Percentiles rank a stretch among this genome's conserved stretches.
Conservation (phyloP, 2,329 filamentous ascomycete genomes). For the Colletotrichum noveboracense region DNA sequence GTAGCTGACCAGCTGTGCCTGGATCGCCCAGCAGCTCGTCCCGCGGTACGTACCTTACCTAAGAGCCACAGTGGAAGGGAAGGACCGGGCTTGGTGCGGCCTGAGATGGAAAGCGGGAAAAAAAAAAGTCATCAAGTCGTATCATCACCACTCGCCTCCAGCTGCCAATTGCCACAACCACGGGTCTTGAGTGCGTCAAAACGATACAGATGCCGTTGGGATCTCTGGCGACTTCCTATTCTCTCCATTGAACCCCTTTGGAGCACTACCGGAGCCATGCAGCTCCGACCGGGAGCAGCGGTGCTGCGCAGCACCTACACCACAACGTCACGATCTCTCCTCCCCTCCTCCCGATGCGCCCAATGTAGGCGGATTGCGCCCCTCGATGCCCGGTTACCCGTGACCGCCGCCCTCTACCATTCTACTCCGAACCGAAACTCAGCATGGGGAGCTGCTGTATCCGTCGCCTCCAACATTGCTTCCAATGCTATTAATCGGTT, state of each 20-base stretch:
- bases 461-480: conserved; percentile 73
- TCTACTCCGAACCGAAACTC: conserved; percentile 55
- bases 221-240: not conserved
- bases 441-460: conserved; percentile 78
- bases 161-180: conserved; percentile 9
- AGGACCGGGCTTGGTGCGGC: not conserved
- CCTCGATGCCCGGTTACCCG: conserved; percentile 36
- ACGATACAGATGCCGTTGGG: not conserved
- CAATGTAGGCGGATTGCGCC: conserved; percentile 39
- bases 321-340: conserved; percentile 20
- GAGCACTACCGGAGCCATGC: conserved; percentile 46
- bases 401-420: conserved; percentile 46
- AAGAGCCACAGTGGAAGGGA: not conserved
- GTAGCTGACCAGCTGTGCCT: not conserved
- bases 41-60: conserved; percentile 11
- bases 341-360: conserved; percentile 30
- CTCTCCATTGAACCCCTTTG: conserved; percentile 8
- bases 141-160: not conserved
- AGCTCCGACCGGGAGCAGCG: conserved; percentile 58
- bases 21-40: not conserved
- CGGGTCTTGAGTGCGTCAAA: not conserved
- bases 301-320: conserved; percentile 46
- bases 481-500: conserved; percentile 68
- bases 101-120: not conserved
- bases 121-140: conserved; percentile 16